These are phyloP conservation scores for Botryotinia globosa DNA, from an alignment of 2,329 filamentous ascomycete species.

Conservation along the genomic window DNA sequence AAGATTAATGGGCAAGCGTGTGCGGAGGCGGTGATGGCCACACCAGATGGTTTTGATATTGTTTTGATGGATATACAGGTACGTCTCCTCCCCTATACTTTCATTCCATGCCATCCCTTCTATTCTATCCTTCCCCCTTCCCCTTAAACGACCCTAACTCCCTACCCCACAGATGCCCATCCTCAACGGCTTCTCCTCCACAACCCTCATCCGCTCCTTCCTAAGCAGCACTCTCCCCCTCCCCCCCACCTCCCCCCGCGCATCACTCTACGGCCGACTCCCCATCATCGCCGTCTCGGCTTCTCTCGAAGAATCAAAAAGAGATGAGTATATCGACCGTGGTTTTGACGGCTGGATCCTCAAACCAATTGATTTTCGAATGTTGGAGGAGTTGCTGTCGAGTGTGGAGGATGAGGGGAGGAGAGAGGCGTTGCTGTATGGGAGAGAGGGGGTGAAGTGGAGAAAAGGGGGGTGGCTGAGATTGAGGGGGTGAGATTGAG, in stretches of 20 bases:
- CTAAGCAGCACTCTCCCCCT: conserved; percentile 36
- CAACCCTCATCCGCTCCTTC: conserved; percentile 75
- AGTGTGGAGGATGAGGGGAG: conserved; percentile 63
- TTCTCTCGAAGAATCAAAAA: conserved; percentile 62
- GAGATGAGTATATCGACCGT: conserved; percentile 65
- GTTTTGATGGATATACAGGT: conserved; percentile 94
- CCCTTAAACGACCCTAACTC: not conserved
- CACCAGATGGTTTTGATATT: conserved; percentile 65
- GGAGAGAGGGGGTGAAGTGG: conserved; percentile 62
- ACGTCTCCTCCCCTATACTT: conserved; percentile 36
- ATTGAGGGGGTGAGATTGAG: not conserved
- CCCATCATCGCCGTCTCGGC: conserved; percentile 87
- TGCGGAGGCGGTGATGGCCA: conserved; percentile 64
- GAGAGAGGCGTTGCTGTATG: conserved; percentile 63
- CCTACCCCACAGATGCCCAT: conserved; percentile 74
- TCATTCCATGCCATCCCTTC: not conserved
- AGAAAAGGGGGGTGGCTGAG: conserved; percentile 85
- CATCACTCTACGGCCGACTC: conserved; percentile 60
- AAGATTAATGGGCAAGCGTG: conserved; percentile 85
- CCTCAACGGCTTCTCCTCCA: conserved; percentile 76
- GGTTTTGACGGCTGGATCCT: conserved; percentile 92
- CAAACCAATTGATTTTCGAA: conserved; percentile 80
- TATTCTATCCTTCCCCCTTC: not conserved
- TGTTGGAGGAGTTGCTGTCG: conserved; percentile 64
- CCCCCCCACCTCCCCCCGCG: conserved; percentile 41